These are phyloP conservation scores for Cladosporium sp. DNA, from an alignment of 2,329 filamentous ascomycete genomes.

Conservation along the genomic window DNA sequence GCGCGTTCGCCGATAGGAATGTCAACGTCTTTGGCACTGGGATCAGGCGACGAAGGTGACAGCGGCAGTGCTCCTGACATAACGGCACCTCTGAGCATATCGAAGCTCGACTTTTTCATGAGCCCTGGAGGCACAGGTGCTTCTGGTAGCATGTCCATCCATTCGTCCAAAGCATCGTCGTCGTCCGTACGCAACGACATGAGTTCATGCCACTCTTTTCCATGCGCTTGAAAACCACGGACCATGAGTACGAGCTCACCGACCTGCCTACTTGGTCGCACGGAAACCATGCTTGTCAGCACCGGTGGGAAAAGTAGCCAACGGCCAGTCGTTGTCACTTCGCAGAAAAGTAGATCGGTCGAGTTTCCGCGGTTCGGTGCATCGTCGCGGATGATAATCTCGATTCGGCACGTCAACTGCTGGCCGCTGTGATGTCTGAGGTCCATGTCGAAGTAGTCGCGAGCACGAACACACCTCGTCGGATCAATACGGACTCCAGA, in stretches of 20 bases:
- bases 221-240: slow-evolving; percentile 64
- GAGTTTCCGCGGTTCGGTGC: slow-evolving; percentile 64
- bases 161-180: slow-evolving; percentile 77
- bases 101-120: slow-evolving; percentile 57
- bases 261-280: slow-evolving; percentile 71
- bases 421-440: slow-evolving; percentile 88
- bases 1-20: slow-evolving; percentile 64
- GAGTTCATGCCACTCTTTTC: slow-evolving; percentile 78
- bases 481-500: slow-evolving; percentile 71
- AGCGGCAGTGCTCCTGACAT: slow-evolving; percentile 32
- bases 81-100: slow-evolving; percentile 32
- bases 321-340: slow-evolving; percentile 73
- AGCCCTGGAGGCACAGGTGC: slow-evolving; percentile 60
- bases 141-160: slow-evolving; percentile 81
- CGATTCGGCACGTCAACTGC: slow-evolving; percentile 82
- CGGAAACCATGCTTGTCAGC: slow-evolving; percentile 71
- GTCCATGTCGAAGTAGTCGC: slow-evolving; percentile 86
- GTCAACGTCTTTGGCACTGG: slow-evolving; percentile 55
- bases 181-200: slow-evolving; percentile 75
- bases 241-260: slow-evolving; percentile 85
- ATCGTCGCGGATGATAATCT: slow-evolving; percentile 83
- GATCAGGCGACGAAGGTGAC: slow-evolving; percentile 24
- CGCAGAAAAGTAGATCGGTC: slow-evolving; percentile 89
- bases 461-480: slow-evolving; percentile 79
- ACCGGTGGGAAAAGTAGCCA: slow-evolving; percentile 94